Evolutionary conservation across 768 basidiomycete species (phyloP).

Genomic region (Suillus luteus): DNA sequence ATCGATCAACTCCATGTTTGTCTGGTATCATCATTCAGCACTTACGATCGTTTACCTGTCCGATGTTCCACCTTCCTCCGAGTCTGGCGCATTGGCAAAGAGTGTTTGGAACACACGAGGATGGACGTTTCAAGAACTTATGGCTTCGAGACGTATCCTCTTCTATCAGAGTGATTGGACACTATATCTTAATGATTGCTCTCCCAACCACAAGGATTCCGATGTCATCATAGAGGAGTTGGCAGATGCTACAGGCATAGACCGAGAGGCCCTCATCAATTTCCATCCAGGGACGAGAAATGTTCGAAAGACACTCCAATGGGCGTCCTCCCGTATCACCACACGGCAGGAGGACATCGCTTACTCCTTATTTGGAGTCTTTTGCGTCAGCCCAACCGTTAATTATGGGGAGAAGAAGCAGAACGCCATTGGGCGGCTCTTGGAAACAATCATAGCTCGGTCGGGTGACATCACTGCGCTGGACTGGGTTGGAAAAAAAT

Average conservation of each 20-base stretch:
- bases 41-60: background rate
- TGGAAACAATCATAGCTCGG: background rate
- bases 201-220: slow-evolving; percentile 1
- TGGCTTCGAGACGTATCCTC: background rate
- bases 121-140: slow-evolving; percentile 1
- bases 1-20: background rate
- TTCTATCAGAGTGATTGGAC: background rate
- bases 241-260: background rate
- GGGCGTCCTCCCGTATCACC: background rate
- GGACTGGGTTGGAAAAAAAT: slow-evolving; percentile 2
- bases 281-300: background rate
- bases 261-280: background rate
- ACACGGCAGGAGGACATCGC: background rate
- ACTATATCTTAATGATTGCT: background rate
- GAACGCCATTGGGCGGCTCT: background rate
- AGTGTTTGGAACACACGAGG: background rate
- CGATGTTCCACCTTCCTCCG: background rate
- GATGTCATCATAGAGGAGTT: background rate
- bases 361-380: slow-evolving; percentile 5
- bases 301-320: background rate
- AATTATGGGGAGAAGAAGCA: background rate
- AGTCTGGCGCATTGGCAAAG: background rate
- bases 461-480: background rate
- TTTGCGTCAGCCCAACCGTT: background rate
- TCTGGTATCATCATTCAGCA: background rate